These are phyloP conservation scores for Trichoderma atrobrunneum DNA, from an alignment of 2,329 filamentous ascomycete species.

Conservation along the genomic window DNA sequence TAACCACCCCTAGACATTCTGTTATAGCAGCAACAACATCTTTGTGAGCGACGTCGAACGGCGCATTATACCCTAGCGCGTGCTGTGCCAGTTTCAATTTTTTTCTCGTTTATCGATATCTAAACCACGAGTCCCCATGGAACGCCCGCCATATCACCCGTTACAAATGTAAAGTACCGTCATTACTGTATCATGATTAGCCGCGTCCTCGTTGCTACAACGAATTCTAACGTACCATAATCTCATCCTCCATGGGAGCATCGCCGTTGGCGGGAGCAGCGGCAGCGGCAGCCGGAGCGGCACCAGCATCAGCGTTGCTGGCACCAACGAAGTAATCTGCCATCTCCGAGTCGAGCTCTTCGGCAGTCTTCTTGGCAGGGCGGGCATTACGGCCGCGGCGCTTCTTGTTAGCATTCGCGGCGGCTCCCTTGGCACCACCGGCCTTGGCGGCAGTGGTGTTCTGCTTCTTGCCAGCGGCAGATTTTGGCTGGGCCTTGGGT, in stretches of 20 bases:
- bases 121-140: conserved; percentile 25
- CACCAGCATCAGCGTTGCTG: conserved; percentile 45
- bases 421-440: conserved; percentile 42
- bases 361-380: conserved; percentile 80
- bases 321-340: conserved; percentile 77
- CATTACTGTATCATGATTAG: conserved; percentile 11
- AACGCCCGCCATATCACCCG: conserved; percentile 5
- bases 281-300: conserved; percentile 46
- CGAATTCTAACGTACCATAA: conserved; percentile 40
- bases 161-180: not conserved
- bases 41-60: not conserved
- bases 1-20: not conserved
- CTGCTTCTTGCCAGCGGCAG: conserved; percentile 71
- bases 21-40: not conserved
- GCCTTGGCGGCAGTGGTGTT: conserved; percentile 34
- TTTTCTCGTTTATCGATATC: conserved; percentile 23
- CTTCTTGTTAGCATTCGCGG: conserved; percentile 50
- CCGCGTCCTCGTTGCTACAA: not conserved
- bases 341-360: conserved; percentile 98
- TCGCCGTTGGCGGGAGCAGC: conserved; percentile 50
- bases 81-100: not conserved
- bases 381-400: conserved; percentile 59
- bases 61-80: not conserved
- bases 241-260: conserved; percentile 66
- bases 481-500: conserved; percentile 64